Evolutionary conservation across 208 protist genomes (phyloP).

Genomic region (Chromosphaera perkinsii): DNA sequence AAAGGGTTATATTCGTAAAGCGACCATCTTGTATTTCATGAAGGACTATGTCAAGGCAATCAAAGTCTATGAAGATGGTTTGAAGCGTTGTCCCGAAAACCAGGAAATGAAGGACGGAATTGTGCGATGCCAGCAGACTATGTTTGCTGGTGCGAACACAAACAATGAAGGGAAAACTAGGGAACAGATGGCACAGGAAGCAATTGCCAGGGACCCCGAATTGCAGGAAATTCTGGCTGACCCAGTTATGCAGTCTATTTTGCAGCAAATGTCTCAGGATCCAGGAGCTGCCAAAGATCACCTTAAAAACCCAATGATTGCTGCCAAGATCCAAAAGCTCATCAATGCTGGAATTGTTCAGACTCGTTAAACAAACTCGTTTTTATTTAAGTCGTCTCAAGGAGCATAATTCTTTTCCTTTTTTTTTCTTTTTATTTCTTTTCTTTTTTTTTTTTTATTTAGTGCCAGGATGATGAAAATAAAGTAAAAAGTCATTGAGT

Average conservation of each 20-base stretch:
- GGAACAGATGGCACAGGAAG: conserved; percentile 66
- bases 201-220: conserved; percentile 86
- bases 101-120: conserved; percentile 48
- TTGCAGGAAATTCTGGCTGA: conserved; percentile 64
- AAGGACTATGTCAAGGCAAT: conserved; percentile 91
- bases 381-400: too few relatives aligned
- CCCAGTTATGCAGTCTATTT: conserved; percentile 39
- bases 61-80: conserved; percentile 83
- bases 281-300: conserved; percentile 33
- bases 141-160: conserved; percentile 7
- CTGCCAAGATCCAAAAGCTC: conserved; percentile 88
- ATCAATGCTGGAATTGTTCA: conserved; percentile 85
- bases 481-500: too few relatives aligned
- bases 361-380: too few relatives aligned
- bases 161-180: neutral
- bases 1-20: conserved; percentile 79
- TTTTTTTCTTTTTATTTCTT: too few relatives aligned
- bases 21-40: conserved; percentile 77
- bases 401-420: too few relatives aligned
- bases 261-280: conserved; percentile 43
- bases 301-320: conserved; percentile 76
- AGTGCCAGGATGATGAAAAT: too few relatives aligned
- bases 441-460: too few relatives aligned
- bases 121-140: conserved; percentile 26
- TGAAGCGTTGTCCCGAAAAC: conserved; percentile 78